phyloP scores from a whole-genome alignment of 768 basidiomycete genomes.

The Xerocomus brunneocitrinus region DNA sequence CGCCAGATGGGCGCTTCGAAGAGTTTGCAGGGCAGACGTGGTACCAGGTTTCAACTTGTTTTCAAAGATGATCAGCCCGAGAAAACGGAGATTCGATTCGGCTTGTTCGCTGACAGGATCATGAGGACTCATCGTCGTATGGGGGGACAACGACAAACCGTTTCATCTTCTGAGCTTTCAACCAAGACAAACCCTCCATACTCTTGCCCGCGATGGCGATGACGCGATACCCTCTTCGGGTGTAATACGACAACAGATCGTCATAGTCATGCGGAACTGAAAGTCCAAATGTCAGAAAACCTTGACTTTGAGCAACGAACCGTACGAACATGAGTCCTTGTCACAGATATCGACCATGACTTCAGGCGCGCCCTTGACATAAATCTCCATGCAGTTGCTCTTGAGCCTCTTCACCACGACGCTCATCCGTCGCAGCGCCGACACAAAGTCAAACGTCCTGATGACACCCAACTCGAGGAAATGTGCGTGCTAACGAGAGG shows the following conservation, averaged over 20 bases:
- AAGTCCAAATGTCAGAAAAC: slow-evolving; percentile 12
- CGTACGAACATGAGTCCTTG: slow-evolving; percentile 76
- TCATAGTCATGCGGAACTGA: slow-evolving; percentile 95
- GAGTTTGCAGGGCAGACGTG: slow-evolving; percentile 80
- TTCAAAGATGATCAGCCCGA: slow-evolving; percentile 96
- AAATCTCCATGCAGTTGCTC: slow-evolving; percentile 93
- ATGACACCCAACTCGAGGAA: slow-evolving; percentile 97
- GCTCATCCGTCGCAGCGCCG: slow-evolving; percentile 90
- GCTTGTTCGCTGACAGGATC: slow-evolving; percentile 73
- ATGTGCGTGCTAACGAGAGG: slow-evolving; percentile 70
- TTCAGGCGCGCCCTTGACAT: slow-evolving; percentile 99
- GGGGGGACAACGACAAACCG: slow-evolving; percentile 45
- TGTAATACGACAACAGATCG: slow-evolving; percentile 94
- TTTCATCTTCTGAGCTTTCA: slow-evolving; percentile 95
- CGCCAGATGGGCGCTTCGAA: slow-evolving; percentile 85
- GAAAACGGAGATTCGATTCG: slow-evolving; percentile 83
- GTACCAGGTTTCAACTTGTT: slow-evolving; percentile 96
- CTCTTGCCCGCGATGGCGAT: slow-evolving; percentile 98
- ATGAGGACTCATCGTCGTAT: slow-evolving; percentile 6
- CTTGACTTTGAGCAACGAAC: background rate
- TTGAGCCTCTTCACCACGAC: slow-evolving; percentile 95
- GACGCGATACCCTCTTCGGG: slow-evolving; percentile 92
- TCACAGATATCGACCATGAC: slow-evolving; percentile 97
- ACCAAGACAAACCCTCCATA: slow-evolving; percentile 90
- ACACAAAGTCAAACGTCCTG: slow-evolving; percentile 94